Conservation (phyloP, 2,329 filamentous ascomycete species). For the Aureobasidium uvarum region DNA sequence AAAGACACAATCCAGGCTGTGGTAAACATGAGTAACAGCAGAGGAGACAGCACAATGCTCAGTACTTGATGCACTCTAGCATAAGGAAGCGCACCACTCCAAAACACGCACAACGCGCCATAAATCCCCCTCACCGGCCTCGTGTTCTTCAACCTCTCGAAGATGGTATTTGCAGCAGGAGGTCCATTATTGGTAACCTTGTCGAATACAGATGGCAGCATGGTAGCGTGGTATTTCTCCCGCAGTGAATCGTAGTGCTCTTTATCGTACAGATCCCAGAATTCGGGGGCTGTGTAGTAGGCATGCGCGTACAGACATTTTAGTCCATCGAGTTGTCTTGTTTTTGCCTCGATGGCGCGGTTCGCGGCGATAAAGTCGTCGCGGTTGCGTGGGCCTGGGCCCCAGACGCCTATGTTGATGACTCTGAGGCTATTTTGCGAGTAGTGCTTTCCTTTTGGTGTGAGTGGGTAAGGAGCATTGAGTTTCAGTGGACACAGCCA, state of each 20-base stretch:
- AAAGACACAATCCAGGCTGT: slow-evolving; percentile 8
- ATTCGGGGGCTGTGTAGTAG: slow-evolving; percentile 72
- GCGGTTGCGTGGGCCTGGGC: slow-evolving; percentile 61
- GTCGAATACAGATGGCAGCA: slow-evolving; percentile 66
- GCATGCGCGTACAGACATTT: slow-evolving; percentile 89
- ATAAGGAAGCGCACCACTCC: slow-evolving; percentile 30
- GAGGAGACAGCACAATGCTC: slow-evolving; percentile 8
- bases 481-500: slow-evolving; percentile 57
- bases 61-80: slow-evolving; percentile 20
- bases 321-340: slow-evolving; percentile 67
- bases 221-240: slow-evolving; percentile 60
- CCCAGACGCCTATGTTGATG: slow-evolving; percentile 70
- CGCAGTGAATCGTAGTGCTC: slow-evolving; percentile 63
- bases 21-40: neutral
- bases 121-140: slow-evolving; percentile 44
- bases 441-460: slow-evolving; percentile 1
- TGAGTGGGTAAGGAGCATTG: slow-evolving; percentile 17
- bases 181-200: slow-evolving; percentile 60
- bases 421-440: slow-evolving; percentile 33
- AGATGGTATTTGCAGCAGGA: slow-evolving; percentile 33
- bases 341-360: slow-evolving; percentile 66
- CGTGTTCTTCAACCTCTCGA: slow-evolving; percentile 36
- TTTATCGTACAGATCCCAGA: slow-evolving; percentile 63
- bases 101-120: slow-evolving; percentile 41
- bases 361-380: slow-evolving; percentile 67